These are phyloP conservation scores for Talaromyces sp. DNA, from an alignment of 2,329 filamentous ascomycete genomes.

Conservation along the genomic window DNA sequence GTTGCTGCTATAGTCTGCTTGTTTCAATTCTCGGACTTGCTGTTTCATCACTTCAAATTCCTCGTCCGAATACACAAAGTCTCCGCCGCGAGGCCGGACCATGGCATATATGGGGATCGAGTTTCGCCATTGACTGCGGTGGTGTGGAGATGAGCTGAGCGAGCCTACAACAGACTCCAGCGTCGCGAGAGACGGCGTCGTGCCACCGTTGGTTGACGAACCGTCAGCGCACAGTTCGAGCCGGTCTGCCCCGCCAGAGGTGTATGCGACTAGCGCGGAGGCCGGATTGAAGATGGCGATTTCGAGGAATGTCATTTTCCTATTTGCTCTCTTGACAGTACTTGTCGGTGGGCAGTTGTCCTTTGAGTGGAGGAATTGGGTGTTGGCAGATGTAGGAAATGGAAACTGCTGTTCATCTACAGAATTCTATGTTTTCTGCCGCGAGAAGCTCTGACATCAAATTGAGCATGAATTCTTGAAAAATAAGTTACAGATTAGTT, in stretches of 20 bases:
- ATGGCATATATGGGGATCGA: constrained; percentile 46
- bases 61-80: constrained; percentile 38
- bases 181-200: constrained; percentile 31
- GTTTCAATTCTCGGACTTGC: not conserved
- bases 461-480: not conserved
- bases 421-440: not conserved
- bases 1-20: not conserved
- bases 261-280: constrained; percentile 40
- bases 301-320: constrained; percentile 23
- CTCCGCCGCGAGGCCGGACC: constrained; percentile 45
- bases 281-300: constrained; percentile 43
- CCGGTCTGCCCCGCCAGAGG: constrained; percentile 39
- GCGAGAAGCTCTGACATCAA: not conserved
- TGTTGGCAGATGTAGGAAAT: not conserved
- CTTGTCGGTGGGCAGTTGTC: not conserved
- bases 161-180: constrained; percentile 16
- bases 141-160: constrained; percentile 15
- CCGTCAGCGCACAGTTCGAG: constrained; percentile 45
- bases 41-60: constrained; percentile 29
- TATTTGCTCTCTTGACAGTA: not conserved
- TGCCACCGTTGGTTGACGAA: constrained; percentile 35
- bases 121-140: constrained; percentile 11
- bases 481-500: not conserved
- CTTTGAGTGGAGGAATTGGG: not conserved
- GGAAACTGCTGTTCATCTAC: not conserved